These are phyloP conservation scores for Vigna angularis DNA, from an alignment of 306 rosid species.

Conservation along the genomic window DNA sequence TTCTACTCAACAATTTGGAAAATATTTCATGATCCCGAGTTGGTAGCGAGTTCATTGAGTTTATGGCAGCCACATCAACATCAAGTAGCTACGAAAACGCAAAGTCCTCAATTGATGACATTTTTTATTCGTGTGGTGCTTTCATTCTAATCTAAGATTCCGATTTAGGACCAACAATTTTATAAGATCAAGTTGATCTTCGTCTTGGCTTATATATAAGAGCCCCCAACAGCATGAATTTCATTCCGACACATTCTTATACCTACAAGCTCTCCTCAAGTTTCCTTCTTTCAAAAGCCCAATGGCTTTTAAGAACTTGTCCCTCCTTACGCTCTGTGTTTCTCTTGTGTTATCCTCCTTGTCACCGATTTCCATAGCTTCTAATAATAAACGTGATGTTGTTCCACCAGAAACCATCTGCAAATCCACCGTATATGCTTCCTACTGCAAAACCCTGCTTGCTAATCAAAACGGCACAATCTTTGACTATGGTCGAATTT, in stretches of 20 bases:
- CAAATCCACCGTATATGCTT: conserved; percentile 59
- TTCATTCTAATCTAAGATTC: not conserved
- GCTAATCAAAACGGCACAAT: conserved; percentile 55
- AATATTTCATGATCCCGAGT: not conserved
- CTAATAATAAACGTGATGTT: not conserved
- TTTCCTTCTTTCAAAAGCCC: not conserved
- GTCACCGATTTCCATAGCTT: conserved; percentile 27
- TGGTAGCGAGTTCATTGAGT: conserved; percentile 3
- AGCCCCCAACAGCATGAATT: not conserved
- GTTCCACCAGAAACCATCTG: conserved; percentile 57
- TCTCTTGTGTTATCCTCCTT: conserved; percentile 24
- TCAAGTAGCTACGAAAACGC: not conserved
- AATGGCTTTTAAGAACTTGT: conserved; percentile 52
- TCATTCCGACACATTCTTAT: not conserved
- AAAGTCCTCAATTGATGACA: not conserved
- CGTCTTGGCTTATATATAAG: conserved; percentile 23
- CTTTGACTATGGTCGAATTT: conserved; percentile 61
- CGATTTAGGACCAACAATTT: not conserved
- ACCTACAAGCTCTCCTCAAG: not conserved
- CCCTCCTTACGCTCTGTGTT: conserved; percentile 17
- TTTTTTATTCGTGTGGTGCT: not conserved
- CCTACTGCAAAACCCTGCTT: conserved; percentile 61
- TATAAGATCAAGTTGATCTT: not conserved
- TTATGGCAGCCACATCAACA: conserved; percentile 12
- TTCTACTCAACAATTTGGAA: not conserved